Base-by-base conservation (phyloP, 2,329 filamentous ascomycete species). In the Leptographium lundbergii region DNA sequence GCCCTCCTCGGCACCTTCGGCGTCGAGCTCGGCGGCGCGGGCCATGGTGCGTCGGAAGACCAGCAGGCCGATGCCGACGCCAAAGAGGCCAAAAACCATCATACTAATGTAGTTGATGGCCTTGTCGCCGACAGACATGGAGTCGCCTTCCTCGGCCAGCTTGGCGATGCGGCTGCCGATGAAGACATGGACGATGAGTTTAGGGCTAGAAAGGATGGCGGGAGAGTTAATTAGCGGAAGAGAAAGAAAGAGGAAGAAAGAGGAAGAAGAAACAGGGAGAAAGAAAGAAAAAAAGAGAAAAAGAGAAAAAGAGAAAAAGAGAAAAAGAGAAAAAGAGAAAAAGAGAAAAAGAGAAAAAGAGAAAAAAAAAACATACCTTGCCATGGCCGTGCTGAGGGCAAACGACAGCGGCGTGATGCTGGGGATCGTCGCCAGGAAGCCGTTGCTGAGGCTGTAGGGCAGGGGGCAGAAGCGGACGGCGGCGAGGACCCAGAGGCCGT, bases 391-490 rank as follows among this genome's bases (percentile, higher is more conserved):
- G 6, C 94, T 92, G 53, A 91, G 70, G 36, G 85, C 86, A 73
- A 95, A 97, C 54, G 81, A 81, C 61, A 80, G 70, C 48, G 88
- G 88, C 27, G 85, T 81, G 39, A 99, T 89, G 36, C 88, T 95
- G 3, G 91, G 91, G 62, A 99, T 91, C 1, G 94, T 97, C 34
- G 90, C 90, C 59, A 99, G 82, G 61, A 95, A 95, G 56, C 91
- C 94, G 69, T 99, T 99, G 69, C 88, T 91, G 65, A 97, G 76
- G 57, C 88, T 94, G 71, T 95, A 99, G 17, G 94, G 94, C 61
- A 99, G 71, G 2, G 94, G 94, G 67, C 92, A 97, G 63, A 97
- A 81, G 34, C 94, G 83, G 66, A 99, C 94, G 81, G 94, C 95
- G 63, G 89, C 86, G 53, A 99, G 79, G 58, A 97, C 84, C 67